Percentiles rank a stretch among this genome's conserved stretches.
These are phyloP conservation scores for Colletotrichum camelliae DNA, from an alignment of 2,329 filamentous ascomycete genomes.

Conservation along the genomic window DNA sequence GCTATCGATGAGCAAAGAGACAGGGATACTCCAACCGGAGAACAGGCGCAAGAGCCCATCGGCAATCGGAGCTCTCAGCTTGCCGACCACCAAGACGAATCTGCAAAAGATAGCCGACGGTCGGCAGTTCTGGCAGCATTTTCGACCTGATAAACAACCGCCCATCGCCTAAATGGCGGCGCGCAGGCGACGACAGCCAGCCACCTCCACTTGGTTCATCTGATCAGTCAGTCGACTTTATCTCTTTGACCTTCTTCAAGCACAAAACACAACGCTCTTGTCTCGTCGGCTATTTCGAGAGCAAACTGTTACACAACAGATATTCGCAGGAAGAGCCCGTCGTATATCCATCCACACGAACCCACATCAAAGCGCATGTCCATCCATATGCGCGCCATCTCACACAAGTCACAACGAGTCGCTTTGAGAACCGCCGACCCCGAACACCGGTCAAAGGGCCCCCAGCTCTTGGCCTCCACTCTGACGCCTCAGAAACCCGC, in stretches of 20 bases:
- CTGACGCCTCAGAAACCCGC: background rate
- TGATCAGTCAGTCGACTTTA: background rate
- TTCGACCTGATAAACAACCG: background rate
- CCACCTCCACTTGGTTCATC: constrained; percentile 1
- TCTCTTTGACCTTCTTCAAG: background rate
- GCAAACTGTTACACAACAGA: background rate
- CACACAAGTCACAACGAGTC: background rate
- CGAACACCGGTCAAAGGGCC: background rate
- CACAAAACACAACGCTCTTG: background rate
- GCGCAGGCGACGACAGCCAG: background rate
- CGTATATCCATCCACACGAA: background rate
- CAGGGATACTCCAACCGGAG: background rate
- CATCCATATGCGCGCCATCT: background rate
- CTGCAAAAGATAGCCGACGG: constrained; percentile 6
- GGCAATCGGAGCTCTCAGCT: constrained; percentile 2
- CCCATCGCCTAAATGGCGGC: background rate
- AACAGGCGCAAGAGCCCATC: background rate
- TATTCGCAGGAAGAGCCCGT: background rate
- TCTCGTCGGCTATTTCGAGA: constrained; percentile 2
- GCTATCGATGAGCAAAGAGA: background rate
- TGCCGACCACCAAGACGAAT: background rate
- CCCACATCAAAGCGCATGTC: background rate
- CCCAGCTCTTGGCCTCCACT: background rate
- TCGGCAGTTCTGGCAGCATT: constrained; percentile 2
- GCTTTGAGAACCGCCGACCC: background rate